Evolutionary conservation across 306 rosid species (phyloP).

Genomic region (Oemleria cerasiformis): DNA sequence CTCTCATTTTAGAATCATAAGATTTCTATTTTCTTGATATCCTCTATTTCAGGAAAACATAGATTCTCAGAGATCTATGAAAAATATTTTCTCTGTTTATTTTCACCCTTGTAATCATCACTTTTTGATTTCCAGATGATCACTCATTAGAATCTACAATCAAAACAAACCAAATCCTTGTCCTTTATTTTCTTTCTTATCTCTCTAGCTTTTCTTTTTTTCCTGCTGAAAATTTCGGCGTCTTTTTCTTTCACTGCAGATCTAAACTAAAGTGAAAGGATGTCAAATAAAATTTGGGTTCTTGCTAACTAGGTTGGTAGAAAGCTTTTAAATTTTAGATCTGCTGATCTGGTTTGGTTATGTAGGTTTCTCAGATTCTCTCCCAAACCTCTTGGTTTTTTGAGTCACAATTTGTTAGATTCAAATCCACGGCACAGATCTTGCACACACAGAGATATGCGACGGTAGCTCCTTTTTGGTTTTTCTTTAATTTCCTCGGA

Average conservation of each 20-base stretch:
- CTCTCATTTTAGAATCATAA: conserved; percentile 10
- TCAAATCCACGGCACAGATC: conserved; percentile 4
- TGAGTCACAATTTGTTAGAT: neutral
- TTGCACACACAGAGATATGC: neutral
- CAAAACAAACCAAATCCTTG: conserved; percentile 7
- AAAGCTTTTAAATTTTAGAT: neutral
- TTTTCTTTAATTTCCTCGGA: conserved; percentile 4
- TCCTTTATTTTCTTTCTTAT: conserved; percentile 9
- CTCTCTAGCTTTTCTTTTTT: neutral
- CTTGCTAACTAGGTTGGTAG: neutral
- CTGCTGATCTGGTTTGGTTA: conserved; percentile 8
- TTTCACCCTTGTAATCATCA: conserved; percentile 31
- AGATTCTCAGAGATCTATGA: conserved; percentile 49
- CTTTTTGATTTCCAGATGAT: conserved; percentile 34
- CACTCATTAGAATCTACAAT: neutral
- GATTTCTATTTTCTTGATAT: neutral
- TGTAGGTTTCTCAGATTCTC: conserved; percentile 7
- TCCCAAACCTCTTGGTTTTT: neutral
- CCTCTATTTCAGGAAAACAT: conserved; percentile 27
- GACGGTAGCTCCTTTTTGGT: neutral
- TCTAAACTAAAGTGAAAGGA: conserved; percentile 27
- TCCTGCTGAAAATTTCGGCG: conserved; percentile 4
- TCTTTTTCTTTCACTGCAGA: conserved; percentile 22
- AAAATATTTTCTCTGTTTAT: neutral
- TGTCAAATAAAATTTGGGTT: neutral